These are phyloP conservation scores for Colletotrichum costaricense DNA, from an alignment of 2,329 filamentous ascomycete genomes.

Conservation along the genomic window DNA sequence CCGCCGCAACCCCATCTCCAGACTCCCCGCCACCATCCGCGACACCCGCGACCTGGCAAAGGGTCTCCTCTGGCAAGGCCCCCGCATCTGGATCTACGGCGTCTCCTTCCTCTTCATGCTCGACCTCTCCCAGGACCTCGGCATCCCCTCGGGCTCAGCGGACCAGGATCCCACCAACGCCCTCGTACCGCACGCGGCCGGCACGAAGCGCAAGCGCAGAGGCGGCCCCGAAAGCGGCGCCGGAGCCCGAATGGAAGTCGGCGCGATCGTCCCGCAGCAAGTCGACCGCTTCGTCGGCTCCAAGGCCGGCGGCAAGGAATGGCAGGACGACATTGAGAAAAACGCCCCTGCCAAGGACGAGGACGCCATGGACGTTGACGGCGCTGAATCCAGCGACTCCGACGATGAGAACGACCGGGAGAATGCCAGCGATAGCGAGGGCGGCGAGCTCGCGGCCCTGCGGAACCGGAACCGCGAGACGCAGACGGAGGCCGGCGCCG, in stretches of 20 bases:
- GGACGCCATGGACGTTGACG: slow-evolving; percentile 46
- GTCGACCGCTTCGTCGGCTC: slow-evolving; percentile 45
- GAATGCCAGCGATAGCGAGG: slow-evolving; percentile 46
- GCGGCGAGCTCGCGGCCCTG: slow-evolving; percentile 47
- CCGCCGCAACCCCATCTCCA: slow-evolving; percentile 80
- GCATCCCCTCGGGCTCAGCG: slow-evolving; percentile 45
- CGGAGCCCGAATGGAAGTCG: slow-evolving; percentile 62
- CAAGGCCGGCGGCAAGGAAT: slow-evolving; percentile 51
- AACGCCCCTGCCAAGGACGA: slow-evolving; percentile 47
- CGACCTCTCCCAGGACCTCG: slow-evolving; percentile 79
- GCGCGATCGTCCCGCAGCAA: slow-evolving; percentile 56
- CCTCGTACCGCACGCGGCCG: slow-evolving; percentile 37
- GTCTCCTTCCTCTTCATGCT: slow-evolving; percentile 92
- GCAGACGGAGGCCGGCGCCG: slow-evolving; percentile 34
- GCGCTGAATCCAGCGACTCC: slow-evolving; percentile 43
- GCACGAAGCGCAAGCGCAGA: slow-evolving; percentile 66
- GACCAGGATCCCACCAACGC: slow-evolving; percentile 35
- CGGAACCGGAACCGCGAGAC: slow-evolving; percentile 41
- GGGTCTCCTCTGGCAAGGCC: slow-evolving; percentile 85
- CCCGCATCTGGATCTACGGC: slow-evolving; percentile 88
- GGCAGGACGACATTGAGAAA: slow-evolving; percentile 43
- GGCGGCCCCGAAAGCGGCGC: slow-evolving; percentile 59
- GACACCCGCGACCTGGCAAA: slow-evolving; percentile 83
- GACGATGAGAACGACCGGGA: slow-evolving; percentile 47
- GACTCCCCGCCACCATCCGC: slow-evolving; percentile 79